Percentiles rank a stretch among this genome's conserved stretches.
phyloP scores from a whole-genome alignment of 257 asterid genomes.

The Solanum rostratum region DNA sequence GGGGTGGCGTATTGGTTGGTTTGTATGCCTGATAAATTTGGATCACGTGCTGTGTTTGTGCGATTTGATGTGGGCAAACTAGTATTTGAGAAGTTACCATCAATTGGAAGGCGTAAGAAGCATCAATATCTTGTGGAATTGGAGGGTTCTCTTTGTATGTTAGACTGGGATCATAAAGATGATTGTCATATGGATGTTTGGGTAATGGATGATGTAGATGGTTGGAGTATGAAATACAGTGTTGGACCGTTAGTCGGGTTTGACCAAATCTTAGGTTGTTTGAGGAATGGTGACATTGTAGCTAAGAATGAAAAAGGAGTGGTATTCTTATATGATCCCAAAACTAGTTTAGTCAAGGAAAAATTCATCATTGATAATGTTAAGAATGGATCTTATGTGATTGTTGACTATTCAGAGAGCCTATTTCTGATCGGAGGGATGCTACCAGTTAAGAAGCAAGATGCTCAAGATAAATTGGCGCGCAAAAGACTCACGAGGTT shows the following conservation, averaged over 20 bases:
- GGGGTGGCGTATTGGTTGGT: background rate
- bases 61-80: background rate
- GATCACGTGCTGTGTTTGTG: background rate
- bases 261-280: background rate
- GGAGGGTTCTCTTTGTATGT: background rate
- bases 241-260: background rate
- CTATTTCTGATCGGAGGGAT: background rate
- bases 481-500: background rate
- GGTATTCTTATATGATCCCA: background rate
- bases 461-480: background rate
- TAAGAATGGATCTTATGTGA: background rate
- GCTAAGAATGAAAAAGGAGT: background rate
- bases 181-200: background rate
- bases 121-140: background rate
- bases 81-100: background rate
- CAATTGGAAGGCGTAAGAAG: background rate
- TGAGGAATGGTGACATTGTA: constrained; percentile 6
- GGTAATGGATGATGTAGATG: constrained; percentile 1
- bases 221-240: background rate
- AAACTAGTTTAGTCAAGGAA: background rate
- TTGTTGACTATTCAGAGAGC: background rate
- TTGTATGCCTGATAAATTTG: background rate
- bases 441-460: background rate
- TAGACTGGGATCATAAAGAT: background rate
- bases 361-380: background rate